phyloP scores from a whole-genome alignment of 257 asterid species.

The Henckelia pumila region DNA sequence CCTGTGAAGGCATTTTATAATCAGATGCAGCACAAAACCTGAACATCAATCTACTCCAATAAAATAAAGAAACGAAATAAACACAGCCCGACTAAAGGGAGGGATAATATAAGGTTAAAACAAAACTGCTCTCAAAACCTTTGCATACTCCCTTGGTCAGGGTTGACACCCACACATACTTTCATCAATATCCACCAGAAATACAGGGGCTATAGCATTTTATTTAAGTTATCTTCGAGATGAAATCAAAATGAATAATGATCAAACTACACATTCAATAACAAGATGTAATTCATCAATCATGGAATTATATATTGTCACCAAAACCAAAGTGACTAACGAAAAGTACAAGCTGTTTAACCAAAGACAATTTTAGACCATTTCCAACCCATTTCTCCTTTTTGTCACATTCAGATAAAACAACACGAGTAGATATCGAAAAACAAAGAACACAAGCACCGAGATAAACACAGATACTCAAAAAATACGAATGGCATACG shows the following conservation, averaged over 20 bases:
- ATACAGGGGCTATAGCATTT: background rate
- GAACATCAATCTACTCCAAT: background rate
- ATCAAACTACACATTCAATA: background rate
- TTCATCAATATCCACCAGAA: background rate
- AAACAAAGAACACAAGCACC: conserved; percentile 1
- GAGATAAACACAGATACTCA: background rate
- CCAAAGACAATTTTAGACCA: background rate
- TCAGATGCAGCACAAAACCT: conserved; percentile 26
- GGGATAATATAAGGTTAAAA: background rate
- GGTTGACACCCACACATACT: background rate
- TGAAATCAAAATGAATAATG: too few relatives aligned
- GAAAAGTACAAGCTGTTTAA: too few relatives aligned
- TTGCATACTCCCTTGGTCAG: background rate
- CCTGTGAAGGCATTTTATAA: conserved; percentile 45
- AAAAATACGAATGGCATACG: conserved; percentile 39
- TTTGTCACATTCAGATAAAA: background rate
- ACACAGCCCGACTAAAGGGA: background rate
- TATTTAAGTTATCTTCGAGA: background rate
- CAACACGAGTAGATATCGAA: background rate
- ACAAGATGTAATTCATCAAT: background rate
- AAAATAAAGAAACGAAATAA: conserved; percentile 3
- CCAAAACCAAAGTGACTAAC: background rate
- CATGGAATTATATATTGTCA: background rate
- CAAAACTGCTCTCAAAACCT: background rate
- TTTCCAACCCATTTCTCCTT: background rate